Conservation (phyloP, 108 stramenopile species). For the Epithemia pelagica region DNA sequence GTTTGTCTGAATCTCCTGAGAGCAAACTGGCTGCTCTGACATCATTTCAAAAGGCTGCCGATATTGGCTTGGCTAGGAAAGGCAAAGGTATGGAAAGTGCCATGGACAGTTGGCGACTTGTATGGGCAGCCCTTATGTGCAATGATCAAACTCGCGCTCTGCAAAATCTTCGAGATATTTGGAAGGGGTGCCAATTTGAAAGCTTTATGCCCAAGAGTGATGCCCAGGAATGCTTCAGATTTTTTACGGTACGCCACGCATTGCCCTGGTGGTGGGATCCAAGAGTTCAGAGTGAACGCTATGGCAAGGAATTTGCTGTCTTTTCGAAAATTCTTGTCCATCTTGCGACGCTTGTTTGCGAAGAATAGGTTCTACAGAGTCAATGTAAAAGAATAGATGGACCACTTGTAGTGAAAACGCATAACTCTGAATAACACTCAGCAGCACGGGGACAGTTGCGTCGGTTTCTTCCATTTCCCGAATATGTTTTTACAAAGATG, state of each 20-base stretch:
- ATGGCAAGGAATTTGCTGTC: too few species aligned
- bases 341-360: too few species aligned
- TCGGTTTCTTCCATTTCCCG: too few species aligned
- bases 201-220: not conserved
- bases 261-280: not conserved
- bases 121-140: not conserved
- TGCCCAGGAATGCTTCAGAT: not conserved
- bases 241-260: not conserved
- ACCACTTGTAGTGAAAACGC: too few species aligned
- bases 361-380: too few species aligned
- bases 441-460: too few species aligned
- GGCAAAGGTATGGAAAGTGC: not conserved
- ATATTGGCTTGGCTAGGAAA: conserved; percentile 2
- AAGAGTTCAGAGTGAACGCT: not conserved
- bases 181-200: not conserved
- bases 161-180: not conserved
- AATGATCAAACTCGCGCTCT: not conserved
- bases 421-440: too few species aligned
- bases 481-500: too few species aligned
- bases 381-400: too few species aligned
- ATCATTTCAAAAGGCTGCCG: conserved; percentile 6
- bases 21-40: not conserved
- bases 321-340: too few species aligned
- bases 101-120: conserved; percentile 7
- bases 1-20: not conserved